Evolutionary conservation across 176 grass and related monocot genomes (phyloP), one percentile per base, ranked within the genome.

Genomic region (Triticum turgidum): DNA sequence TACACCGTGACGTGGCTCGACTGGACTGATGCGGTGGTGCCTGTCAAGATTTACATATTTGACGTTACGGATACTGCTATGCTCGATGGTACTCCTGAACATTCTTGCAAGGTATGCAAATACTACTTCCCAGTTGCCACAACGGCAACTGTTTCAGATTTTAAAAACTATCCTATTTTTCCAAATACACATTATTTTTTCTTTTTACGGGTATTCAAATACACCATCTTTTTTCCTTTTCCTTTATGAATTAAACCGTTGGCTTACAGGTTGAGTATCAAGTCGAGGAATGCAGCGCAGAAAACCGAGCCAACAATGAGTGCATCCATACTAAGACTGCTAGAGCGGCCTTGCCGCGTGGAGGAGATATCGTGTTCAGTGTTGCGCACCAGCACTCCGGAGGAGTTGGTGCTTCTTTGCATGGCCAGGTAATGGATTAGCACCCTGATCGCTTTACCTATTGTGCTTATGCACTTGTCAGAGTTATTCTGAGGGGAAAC

Each of bases 41-140:
- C 95, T 2, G 95, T 93, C n/a, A 91, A 89, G 79, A 93, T 98
- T 9, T 98, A 93, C 73, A 93, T 98, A 62, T 89, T 98, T 32
- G 95, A 98, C 34, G 90, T 88, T 12, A 97, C 80, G 8, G 88
- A 95, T 25, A 79, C 34, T 0, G 82, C 76, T 39, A 69, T 87
- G 29, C 5, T 80, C 0, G 81, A 85, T 11, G 72, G 79, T n/a
- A 74, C 15, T 37, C 35, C 47, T 2, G 38, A n/a, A 67, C 5
- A 49, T 37, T 87, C 83, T 35, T 97, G 94, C 86, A 89, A 81
- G 90, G 94, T 96, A 91, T 80, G 34, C 45, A 27, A 82, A 21
- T 64, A 74, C n/a, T 35, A n/a, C 7, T 69, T 35, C 18, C 12
- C 37, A 41, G 39, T 41, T 41, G 39, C 39, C 39, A 1, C 49